Conservation (phyloP, 495 filamentous ascomycete genomes). For the Xylona heveae region DNA sequence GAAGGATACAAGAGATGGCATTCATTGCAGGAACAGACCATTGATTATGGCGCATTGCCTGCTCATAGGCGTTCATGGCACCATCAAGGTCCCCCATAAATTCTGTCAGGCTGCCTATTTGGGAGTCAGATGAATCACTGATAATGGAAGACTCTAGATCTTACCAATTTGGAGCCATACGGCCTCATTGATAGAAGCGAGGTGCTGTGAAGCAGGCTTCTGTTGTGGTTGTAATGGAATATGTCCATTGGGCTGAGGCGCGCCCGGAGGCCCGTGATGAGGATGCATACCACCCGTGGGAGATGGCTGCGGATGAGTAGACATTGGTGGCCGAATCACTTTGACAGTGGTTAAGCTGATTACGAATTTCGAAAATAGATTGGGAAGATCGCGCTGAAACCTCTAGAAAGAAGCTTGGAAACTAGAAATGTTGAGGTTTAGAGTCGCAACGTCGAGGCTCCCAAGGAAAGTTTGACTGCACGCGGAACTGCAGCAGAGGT, state of each 20-base stretch:
- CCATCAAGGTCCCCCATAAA: slow-evolving; percentile 73
- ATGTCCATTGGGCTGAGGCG: slow-evolving; percentile 2
- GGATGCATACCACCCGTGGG: slow-evolving; percentile 5
- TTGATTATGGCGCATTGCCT: slow-evolving; percentile 66
- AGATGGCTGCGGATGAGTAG: slow-evolving; percentile 6
- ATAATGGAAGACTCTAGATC: slow-evolving; percentile 5
- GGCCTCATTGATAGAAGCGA: slow-evolving; percentile 51
- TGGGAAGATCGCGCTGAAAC: no score
- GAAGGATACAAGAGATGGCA: slow-evolving; percentile 72
- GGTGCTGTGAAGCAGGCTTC: slow-evolving; percentile 33
- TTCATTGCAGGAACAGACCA: slow-evolving; percentile 90
- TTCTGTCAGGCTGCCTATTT: slow-evolving; percentile 62
- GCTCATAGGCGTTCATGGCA: slow-evolving; percentile 72
- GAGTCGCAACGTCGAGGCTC: no score
- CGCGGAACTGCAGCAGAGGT: no score
- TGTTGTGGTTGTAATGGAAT: slow-evolving; percentile 25
- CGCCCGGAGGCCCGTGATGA: slow-evolving; percentile 2
- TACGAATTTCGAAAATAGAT: no score
- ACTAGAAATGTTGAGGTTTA: no score
- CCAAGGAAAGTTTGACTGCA: no score
- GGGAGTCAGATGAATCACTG: background rate
- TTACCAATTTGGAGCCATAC: slow-evolving; percentile 92
- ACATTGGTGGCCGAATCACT: slow-evolving; percentile 2
- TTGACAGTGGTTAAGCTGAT: no score
- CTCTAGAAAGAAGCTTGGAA: no score